Evolutionary conservation across 1,284 basidiomycete species (phyloP), one percentile per base, ranked within the genome.

Genomic region (Jaminaea rosea): DNA sequence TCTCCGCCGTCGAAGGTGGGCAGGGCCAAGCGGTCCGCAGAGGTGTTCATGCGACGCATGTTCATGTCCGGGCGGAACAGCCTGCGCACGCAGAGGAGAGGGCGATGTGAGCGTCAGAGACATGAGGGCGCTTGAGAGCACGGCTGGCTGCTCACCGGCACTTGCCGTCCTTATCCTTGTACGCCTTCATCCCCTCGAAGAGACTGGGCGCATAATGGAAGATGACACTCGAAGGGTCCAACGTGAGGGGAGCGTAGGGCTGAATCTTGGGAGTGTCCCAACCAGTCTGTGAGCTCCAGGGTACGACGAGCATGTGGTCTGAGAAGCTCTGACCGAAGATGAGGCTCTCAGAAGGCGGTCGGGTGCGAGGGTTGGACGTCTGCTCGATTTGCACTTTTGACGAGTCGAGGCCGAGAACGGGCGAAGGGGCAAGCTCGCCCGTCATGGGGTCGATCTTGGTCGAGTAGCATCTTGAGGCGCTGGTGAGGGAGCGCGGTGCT

Each of bases 131-230:
- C n/a, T n/a, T n/a, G n/a, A n/a, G n/a, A n/a, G n/a, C n/a, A n/a
- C n/a, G n/a, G n/a, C n/a, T n/a, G n/a, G n/a, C n/a, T n/a, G n/a
- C n/a, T n/a, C n/a, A n/a, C n/a, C n/a, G n/a, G 11, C 94, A 82
- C 47, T 81, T 83, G 21, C 87, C 91, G 44, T 84, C 78, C 47
- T 82, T 77, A 61, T 87, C 84, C 52, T 85, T 80, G 78, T 97
- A 98, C 0, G 92, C 93, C 59, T 99, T 99, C 81, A 96, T 83
- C 23, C 93, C 93, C 74, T 98, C 93, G 68, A 98, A 98, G 3
- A 87, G 77, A 56, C 81, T 86, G 1, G 83, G 78, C 0, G 91
- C 92, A 76, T 98, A 98, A 76, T 98, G 93, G 59, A 98, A 80
- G 28, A 94, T 89, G 56, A 87, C 88, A 10, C 83, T 81, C 56